Base-by-base conservation (phyloP, 2,329 filamentous ascomycete species). In the Pseudogymnoascus sp. region DNA sequence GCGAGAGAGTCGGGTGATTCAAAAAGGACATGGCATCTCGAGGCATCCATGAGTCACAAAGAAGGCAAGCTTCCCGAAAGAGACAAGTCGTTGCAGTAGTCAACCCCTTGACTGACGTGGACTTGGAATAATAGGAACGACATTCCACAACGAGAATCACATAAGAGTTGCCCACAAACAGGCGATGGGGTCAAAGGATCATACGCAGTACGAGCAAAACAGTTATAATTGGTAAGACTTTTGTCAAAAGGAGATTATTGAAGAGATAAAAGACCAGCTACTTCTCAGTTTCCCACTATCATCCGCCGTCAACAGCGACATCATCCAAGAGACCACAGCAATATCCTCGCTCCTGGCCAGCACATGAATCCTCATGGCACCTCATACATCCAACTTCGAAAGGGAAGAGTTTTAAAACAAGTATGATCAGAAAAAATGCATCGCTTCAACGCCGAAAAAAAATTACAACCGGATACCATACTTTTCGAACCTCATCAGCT, bases 191-290 rank as follows among this genome's bases (percentile, higher is more conserved):
- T 53, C 44, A 29, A 31, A 17, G 6, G 44, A 11, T 11, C 2
- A 31, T 10, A 31, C 4, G 9, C n/a, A 53, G 11, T 2, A 53
- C 11, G 9, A 46, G 42, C 2, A 23, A 53, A 29, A 53, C 44
- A 53, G 23, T 29, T 31, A 29, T 53, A 7, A 53, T 53, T 31
- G 44, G 23, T 31, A 53, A 53, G 15, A 31, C 44, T 29, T 29
- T 53, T n/a, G 15, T 29, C 44, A 4, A 29, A 29, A 31, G 23
- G 44, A 53, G 44, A 53, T 31, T 29, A 50, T 50, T 4, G 44
- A 53, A 53, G 44, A 53, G 7, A 31, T 53, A 29, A 53, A 53
- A 53, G 44, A 29, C 44, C 44, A 53, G 44, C 44, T 53, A 53
- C 44, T 53, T 53, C 44, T 53, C 44, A 29, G 7, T 10, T 53